Base-by-base conservation (phyloP, 1,284 basidiomycete genomes). In the Pterula multifida region DNA sequence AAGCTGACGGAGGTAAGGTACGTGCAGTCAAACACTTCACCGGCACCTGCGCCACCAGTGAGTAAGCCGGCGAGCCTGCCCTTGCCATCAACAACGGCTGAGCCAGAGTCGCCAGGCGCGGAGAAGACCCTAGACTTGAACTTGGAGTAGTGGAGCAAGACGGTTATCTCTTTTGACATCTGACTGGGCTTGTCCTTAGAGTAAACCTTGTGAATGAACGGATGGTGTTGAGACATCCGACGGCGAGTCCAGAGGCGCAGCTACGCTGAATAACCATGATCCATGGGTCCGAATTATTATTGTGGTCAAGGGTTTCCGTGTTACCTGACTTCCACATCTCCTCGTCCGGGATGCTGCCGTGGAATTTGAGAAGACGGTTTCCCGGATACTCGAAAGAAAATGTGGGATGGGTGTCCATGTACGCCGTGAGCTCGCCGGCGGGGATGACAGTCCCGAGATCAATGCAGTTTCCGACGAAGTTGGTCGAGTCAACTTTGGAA, bases 211-310 rank as follows among this genome's bases (percentile, higher is more conserved):
- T 55, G 55, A 58, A 56, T 46, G 64, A 66, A 44, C 55, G 55
- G 57, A 66, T 44, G 51, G 58, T 61, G 48, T 56, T 67, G 13
- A 59, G 60, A 39, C 60, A 61, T 54, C 67, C 66, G 36, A 68
- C 47, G 49, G 67, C 68, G 47, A 57, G 51, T 53, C 57, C 61
- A 25, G 66, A 67, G 55, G 60, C 53, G 49, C 45, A 55, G 48
- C 66, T 66, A 44, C 53, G 54, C 59, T 66, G 68, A 49, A 68
- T 42, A 12, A 66, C 67, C 39, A 62, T 51, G 23, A 67, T 49
- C 51, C 56, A 60, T 13, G 54, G 54, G 45, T 64, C 55, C n/a
- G 48, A 55, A 55, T 46, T 63, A 51, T 6, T 6, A 15, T 32
- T 15, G 35, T 13, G 22, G 56, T 68, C 63, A 36, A 54, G 50